A percentile compares a stretch with the other conserved stretches of the same genome.
Conservation (phyloP, 768 basidiomycete genomes). For the Leccinum longicurvipes region DNA sequence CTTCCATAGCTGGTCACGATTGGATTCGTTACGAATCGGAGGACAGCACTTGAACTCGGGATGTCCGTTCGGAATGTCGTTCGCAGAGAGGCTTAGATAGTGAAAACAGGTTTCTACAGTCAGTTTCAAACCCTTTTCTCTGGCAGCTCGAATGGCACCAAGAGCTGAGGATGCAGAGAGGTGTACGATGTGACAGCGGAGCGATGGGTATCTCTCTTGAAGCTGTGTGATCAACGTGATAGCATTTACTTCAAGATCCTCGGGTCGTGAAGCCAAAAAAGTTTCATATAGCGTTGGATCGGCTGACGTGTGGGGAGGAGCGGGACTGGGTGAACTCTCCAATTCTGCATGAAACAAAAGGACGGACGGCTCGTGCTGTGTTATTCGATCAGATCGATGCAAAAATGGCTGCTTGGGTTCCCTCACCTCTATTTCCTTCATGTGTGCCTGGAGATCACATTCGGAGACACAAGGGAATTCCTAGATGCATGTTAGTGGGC, state of each 20-base stretch:
- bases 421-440: constrained; percentile 70
- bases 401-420: not conserved
- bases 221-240: constrained; percentile 72
- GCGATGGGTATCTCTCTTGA: constrained; percentile 55
- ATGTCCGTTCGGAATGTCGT: constrained; percentile 66
- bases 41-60: constrained; percentile 97
- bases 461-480: constrained; percentile 90
- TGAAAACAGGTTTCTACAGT: constrained; percentile 98
- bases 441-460: constrained; percentile 61
- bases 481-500: constrained; percentile 37
- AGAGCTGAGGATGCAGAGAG: constrained; percentile 85
- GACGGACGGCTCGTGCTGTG: constrained; percentile 62
- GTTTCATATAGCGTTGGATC: constrained; percentile 67
- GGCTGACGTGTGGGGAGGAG: constrained; percentile 17
- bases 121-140: constrained; percentile 58
- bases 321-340: constrained; percentile 33
- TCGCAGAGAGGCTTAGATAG: constrained; percentile 78
- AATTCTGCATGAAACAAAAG: constrained; percentile 95
- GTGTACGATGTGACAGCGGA: constrained; percentile 94
- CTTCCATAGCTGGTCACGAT: constrained; percentile 76
- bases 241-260: constrained; percentile 74
- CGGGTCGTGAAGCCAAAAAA: constrained; percentile 83
- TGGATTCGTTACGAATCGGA: constrained; percentile 74
- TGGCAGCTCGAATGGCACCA: constrained; percentile 70
- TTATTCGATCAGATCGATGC: constrained; percentile 8